Base-by-base conservation (phyloP, 1,284 basidiomycete species). In the Vanrija humicola region DNA sequence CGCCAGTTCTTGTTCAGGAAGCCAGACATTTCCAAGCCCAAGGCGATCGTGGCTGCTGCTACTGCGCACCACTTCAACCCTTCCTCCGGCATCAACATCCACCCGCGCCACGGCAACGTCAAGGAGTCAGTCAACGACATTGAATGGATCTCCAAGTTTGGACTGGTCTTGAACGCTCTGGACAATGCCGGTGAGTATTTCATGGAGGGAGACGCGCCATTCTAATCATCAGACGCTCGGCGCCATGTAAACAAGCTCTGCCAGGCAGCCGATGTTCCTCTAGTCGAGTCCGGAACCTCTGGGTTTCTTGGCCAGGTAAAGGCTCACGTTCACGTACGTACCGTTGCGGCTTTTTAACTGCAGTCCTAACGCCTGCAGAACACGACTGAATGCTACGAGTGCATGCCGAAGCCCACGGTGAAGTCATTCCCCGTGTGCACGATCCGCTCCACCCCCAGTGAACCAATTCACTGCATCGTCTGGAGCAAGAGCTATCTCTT, bases 401-500 rank as follows among this genome's bases (percentile, higher is more conserved):
- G 93, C 66, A 80, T 89, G 38, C 83, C 86, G 4, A 98, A 98
- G 75, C 86, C 87, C 0, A 87, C 88, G 0, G 91, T 92, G 0
- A 98, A 95, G 74, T 89, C 90, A 0, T 98, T 91, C 72, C 95
- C 96, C 0, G 94, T 98, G 3, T 99, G 96, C 77, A 99, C 96
- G 0, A 98, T 99, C 66, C 87, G 96, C 46, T 93, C 92, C 2
- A 98, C 96, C 0, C 96, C 96, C 0, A 93, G 89, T 52, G 92
- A 95, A 61, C 93, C 96, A 0, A 96, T 98, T 48, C 96, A 99
- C 71, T 98, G 94, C 71, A 98, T 98, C 54, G 95, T 98, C 0
- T 99, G 96, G 96, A 93, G 91, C 29, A 99, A 98, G 76, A 94
- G 86, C 64, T 98, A 98, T 79, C 85, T 98, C n/a, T 85, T 98